These are phyloP conservation scores for Trichosanthes cucumerina DNA, from an alignment of 306 rosid species.

Conservation along the genomic window DNA sequence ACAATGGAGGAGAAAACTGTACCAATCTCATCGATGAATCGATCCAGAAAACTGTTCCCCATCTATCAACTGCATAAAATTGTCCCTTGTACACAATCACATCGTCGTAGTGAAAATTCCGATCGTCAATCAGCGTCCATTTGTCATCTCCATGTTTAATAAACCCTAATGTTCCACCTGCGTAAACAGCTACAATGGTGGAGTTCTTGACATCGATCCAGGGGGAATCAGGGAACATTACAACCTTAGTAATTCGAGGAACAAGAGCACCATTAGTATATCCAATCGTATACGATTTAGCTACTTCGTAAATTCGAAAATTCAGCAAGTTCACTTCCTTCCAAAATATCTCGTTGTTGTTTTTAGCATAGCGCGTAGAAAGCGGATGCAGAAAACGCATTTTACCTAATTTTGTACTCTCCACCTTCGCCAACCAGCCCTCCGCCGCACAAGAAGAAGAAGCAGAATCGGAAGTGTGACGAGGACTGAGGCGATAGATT, in stretches of 20 bases:
- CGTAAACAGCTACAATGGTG: constrained; percentile 22
- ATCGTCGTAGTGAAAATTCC: constrained; percentile 41
- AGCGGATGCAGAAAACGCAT: constrained; percentile 14
- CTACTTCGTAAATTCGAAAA: constrained; percentile 8
- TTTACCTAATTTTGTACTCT: constrained; percentile 6
- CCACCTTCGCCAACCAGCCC: constrained; percentile 18
- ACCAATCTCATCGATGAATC: constrained; percentile 26
- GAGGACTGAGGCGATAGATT: constrained; percentile 2
- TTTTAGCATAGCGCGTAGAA: neutral
- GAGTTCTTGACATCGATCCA: constrained; percentile 21
- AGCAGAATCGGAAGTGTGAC: neutral
- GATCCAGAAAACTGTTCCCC: constrained; percentile 55
- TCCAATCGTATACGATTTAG: constrained; percentile 7
- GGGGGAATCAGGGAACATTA: constrained; percentile 27
- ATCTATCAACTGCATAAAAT: constrained; percentile 48
- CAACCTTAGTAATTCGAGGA: constrained; percentile 27
- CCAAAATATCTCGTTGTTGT: neutral
- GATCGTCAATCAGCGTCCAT: constrained; percentile 27
- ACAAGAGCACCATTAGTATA: neutral
- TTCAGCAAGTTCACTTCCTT: constrained; percentile 13
- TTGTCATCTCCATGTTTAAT: constrained; percentile 27
- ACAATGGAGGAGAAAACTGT: constrained; percentile 40
- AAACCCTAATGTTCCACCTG: constrained; percentile 36
- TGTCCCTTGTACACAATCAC: constrained; percentile 39
- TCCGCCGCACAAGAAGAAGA: neutral